Base-by-base conservation (phyloP, 805 yeast species). In the Nakazawaea wyomingensis region DNA sequence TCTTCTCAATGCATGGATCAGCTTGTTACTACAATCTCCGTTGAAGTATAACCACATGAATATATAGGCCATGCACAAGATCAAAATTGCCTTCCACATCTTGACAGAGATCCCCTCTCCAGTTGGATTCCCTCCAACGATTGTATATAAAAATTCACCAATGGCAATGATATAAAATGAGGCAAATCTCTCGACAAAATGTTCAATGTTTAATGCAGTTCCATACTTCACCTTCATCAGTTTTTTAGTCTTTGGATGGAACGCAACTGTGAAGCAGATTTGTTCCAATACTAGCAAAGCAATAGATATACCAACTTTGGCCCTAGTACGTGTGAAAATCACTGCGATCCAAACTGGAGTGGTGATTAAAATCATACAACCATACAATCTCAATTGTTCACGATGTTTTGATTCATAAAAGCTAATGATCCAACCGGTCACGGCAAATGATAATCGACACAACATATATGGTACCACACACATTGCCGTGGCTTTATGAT, bases 181-280 rank as follows among this genome's bases (percentile, higher is more conserved):
- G 2, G 73, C 68, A 51, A 65, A 68, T 43, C 86, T 56, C 52
- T 81, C 86, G 21, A 77, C 81, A 53, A 79, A 84, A 53, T 80
- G 85, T 49, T 79, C 85, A 44, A 81, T 76, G 53, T 78, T 78
- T 47, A 79, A 54, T 1, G 85, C 85, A 0, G 86, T 77, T 9
- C 82, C 69, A 43, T 66, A 69, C 11, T 64, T 66, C 41, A 73
- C 54, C 9, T 64, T 58, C 47, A 78, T 43, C 16, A 56, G n/a
- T 27, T 54, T 64, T 51, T 76, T 76, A 44, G 66, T 59, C 54
- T 55, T 48, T 3, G 84, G 83, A 48, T 72, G 79, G 49, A 66
- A 74, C 26, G 66, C 52, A 1, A 66, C 5, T n/a, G 54, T 34
- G 50, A 62, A 74, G 13, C 52, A 47, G 0, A 54, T 3, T 9